Conservation (phyloP, 352 stramenopile genomes). For the Thraustochytrium aureum region DNA sequence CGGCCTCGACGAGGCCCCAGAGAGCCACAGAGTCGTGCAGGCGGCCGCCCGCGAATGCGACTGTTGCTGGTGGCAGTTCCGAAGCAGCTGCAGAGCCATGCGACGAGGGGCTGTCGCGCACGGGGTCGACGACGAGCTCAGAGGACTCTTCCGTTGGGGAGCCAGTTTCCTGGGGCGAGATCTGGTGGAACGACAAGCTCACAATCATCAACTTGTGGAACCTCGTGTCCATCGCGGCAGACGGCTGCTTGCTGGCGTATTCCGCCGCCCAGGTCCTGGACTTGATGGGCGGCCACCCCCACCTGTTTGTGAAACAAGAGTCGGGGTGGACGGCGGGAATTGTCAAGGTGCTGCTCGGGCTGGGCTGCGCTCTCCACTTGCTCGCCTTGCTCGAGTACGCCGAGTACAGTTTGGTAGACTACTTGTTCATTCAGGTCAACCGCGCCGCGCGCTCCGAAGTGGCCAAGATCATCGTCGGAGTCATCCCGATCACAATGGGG, state of each 20-base stretch:
- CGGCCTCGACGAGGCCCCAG: too few species aligned
- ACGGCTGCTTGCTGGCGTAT: constrained; percentile 7
- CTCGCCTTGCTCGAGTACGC: constrained; percentile 45
- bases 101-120: too few species aligned
- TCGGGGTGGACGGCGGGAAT: background rate
- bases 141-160: background rate
- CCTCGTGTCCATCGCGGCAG: constrained; percentile 11
- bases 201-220: constrained; percentile 53
- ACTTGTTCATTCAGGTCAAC: constrained; percentile 39
- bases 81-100: too few species aligned
- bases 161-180: constrained; percentile 11
- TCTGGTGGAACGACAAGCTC: constrained; percentile 28
- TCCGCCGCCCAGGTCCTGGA: background rate
- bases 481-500: constrained; percentile 20
- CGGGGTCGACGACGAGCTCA: too few species aligned
- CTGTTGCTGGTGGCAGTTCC: too few species aligned
- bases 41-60: too few species aligned
- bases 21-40: too few species aligned
- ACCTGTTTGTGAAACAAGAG: background rate
- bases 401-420: constrained; percentile 43
- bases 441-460: constrained; percentile 23
- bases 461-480: constrained; percentile 3
- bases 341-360: constrained; percentile 17
- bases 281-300: background rate
- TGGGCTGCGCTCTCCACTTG: constrained; percentile 32